A percentile compares a stretch with the other conserved stretches of the same genome.
phyloP scores from a whole-genome alignment of 176 grass and related monocot genomes.

The Elaeis guineensis region DNA sequence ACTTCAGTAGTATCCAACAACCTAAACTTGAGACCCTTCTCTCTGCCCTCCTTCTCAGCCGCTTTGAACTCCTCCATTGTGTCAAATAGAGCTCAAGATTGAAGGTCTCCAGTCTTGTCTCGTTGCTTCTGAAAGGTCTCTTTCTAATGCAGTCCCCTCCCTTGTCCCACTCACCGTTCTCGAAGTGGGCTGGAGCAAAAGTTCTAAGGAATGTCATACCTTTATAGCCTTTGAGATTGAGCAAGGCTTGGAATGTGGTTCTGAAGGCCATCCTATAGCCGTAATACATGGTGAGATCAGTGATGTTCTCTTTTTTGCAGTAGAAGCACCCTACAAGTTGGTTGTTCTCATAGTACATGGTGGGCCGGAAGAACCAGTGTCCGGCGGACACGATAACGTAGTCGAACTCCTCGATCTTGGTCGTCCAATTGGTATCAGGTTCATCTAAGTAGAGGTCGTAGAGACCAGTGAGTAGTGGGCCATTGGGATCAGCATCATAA shows the following conservation, averaged over 20 bases:
- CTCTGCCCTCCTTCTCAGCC: constrained; percentile 18
- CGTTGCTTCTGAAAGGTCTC: constrained; percentile 17
- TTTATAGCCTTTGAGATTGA: not conserved
- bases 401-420: constrained; percentile 5
- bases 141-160: constrained; percentile 48
- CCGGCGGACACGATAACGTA: constrained; percentile 13
- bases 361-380: constrained; percentile 17
- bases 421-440: constrained; percentile 11
- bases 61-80: constrained; percentile 45
- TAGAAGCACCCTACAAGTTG: constrained; percentile 12
- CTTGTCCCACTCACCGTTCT: constrained; percentile 50
- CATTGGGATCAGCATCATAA: not conserved
- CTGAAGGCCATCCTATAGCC: constrained; percentile 10
- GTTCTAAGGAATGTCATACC: constrained; percentile 8
- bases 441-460: constrained; percentile 9
- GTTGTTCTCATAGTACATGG: constrained; percentile 4
- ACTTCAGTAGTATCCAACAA: constrained; percentile 40
- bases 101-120: constrained; percentile 19
- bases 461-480: not conserved
- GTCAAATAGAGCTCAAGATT: constrained; percentile 31
- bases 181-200: constrained; percentile 12
- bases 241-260: constrained; percentile 2
- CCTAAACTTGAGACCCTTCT: not conserved
- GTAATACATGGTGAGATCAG: constrained; percentile 9
- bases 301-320: not conserved